These are phyloP conservation scores for Tricholoma saponaceum DNA, from an alignment of 768 basidiomycete genomes.

Conservation along the genomic window DNA sequence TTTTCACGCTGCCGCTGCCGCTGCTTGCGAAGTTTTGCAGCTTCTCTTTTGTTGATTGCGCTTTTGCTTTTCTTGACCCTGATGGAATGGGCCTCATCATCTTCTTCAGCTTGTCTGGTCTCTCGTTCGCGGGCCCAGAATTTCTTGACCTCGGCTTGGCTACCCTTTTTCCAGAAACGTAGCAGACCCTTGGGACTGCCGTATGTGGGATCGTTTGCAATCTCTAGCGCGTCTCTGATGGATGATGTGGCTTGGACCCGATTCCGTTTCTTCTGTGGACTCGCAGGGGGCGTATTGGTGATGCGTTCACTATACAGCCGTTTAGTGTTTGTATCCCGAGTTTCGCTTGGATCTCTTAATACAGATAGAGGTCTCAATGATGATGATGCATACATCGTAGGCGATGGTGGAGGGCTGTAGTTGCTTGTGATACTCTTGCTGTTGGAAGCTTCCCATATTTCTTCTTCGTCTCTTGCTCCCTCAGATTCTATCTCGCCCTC, in stretches of 20 bases:
- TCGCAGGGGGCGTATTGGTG: background rate
- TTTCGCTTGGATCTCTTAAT: background rate
- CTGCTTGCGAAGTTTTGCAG: background rate
- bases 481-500: background rate
- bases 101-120: background rate
- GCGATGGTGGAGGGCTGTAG: background rate
- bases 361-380: background rate
- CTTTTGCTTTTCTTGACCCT: background rate
- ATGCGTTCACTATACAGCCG: background rate
- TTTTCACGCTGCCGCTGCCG: background rate
- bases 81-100: background rate
- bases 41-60: background rate
- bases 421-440: too few relatives aligned
- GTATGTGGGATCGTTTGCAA: too few relatives aligned
- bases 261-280: background rate
- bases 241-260: background rate
- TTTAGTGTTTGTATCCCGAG: background rate
- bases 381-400: background rate
- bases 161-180: background rate
- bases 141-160: background rate
- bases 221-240: background rate
- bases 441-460: too few relatives aligned
- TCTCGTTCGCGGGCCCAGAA: background rate
- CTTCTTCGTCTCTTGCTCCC: background rate
- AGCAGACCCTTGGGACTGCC: background rate